phyloP scores from a whole-genome alignment of 495 filamentous ascomycete species.

The Penicillium cosmopolitanum region DNA sequence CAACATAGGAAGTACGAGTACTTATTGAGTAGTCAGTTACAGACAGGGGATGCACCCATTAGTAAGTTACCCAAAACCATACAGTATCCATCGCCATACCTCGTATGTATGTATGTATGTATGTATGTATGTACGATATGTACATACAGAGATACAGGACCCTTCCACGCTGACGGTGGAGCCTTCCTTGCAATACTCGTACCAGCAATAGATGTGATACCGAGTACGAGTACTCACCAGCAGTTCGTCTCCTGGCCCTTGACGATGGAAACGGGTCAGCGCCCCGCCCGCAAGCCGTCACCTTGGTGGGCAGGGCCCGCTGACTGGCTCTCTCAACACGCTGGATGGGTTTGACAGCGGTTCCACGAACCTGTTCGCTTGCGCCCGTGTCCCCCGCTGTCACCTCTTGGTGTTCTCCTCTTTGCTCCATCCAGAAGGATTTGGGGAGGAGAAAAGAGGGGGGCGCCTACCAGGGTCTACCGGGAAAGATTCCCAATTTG shows the following conservation, averaged over 20 bases:
- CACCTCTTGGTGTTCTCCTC: not conserved
- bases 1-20: not conserved
- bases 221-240: not conserved
- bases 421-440: not conserved
- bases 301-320: slow-evolving; percentile 1
- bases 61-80: not conserved
- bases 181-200: not conserved
- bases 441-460: not conserved
- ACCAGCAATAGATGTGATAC: not conserved
- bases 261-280: slow-evolving; percentile 20
- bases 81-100: not conserved
- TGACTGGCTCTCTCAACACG: slow-evolving; percentile 18
- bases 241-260: slow-evolving; percentile 18
- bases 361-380: slow-evolving; percentile 26
- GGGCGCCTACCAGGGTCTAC: slow-evolving; percentile 1
- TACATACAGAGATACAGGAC: not conserved
- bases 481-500: slow-evolving; percentile 9
- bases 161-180: slow-evolving; percentile 3
- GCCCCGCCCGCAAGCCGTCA: slow-evolving; percentile 15
- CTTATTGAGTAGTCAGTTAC: too few relatives aligned
- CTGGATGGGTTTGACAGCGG: slow-evolving; percentile 21
- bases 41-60: not conserved
- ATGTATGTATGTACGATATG: not conserved
- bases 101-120: not conserved
- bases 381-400: slow-evolving; percentile 2